These are phyloP conservation scores for Artemisia tridentata DNA, from an alignment of 129 eudicot species.

Conservation along the genomic window DNA sequence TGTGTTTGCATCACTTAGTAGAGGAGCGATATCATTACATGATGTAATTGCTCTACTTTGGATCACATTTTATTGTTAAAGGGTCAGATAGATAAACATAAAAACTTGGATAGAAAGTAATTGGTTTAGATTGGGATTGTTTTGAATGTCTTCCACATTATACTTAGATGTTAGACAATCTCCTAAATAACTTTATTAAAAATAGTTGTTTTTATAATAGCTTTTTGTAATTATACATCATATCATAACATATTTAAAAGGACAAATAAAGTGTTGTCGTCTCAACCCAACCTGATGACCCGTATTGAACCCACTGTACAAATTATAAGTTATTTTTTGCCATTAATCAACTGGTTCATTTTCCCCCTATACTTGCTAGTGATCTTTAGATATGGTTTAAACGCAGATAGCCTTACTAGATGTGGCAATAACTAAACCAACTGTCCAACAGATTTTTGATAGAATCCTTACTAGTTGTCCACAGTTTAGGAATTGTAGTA, in stretches of 20 bases:
- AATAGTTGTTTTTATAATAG: background rate
- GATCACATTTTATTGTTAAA: conserved; percentile 2
- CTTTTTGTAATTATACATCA: background rate
- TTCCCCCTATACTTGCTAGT: no score
- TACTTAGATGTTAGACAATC: background rate
- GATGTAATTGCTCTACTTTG: background rate
- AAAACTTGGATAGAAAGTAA: no score
- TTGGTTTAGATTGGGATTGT: no score
- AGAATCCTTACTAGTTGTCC: no score
- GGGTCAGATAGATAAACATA: no score
- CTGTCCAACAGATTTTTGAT: no score
- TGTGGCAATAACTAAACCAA: no score
- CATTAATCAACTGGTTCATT: background rate
- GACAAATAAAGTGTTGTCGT: background rate
- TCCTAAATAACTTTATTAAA: background rate
- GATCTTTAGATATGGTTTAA: no score
- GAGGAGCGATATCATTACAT: background rate
- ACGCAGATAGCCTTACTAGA: no score
- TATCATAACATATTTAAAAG: background rate
- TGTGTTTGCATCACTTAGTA: conserved; percentile 12
- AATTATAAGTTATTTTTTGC: background rate
- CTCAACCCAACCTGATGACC: background rate
- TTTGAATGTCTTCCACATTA: no score
- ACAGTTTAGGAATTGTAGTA: background rate
- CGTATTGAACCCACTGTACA: background rate